Conservation (phyloP, 768 basidiomycete genomes). For the Tulasnella sp. region DNA sequence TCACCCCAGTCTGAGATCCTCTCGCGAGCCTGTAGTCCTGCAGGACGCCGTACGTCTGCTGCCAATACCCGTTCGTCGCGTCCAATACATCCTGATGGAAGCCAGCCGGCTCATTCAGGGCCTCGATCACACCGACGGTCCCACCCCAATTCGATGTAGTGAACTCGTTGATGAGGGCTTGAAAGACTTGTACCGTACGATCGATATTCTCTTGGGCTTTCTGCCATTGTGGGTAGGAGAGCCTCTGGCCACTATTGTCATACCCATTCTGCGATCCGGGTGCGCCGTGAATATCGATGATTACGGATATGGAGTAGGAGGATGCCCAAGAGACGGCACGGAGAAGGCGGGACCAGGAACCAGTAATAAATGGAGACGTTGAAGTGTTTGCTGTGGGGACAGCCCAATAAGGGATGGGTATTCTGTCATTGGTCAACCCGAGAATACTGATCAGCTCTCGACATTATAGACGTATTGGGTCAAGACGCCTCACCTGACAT, state of each 20-base stretch:
- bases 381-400: conserved; percentile 53
- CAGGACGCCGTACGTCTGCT: conserved; percentile 49
- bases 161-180: conserved; percentile 51
- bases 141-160: conserved; percentile 27
- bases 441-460: not conserved
- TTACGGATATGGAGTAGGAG: conserved; percentile 61
- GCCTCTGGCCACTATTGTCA: conserved; percentile 68
- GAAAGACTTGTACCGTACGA: conserved; percentile 55
- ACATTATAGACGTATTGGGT: not conserved
- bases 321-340: conserved; percentile 57
- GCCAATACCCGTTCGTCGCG: conserved; percentile 50
- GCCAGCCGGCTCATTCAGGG: conserved; percentile 72
- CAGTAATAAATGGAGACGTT: conserved; percentile 45
- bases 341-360: conserved; percentile 59
- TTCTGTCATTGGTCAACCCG: conserved; percentile 31
- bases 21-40: conserved; percentile 26
- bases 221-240: conserved; percentile 59
- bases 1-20: conserved; percentile 32
- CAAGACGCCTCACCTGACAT: conserved; percentile 43
- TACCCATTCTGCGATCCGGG: conserved; percentile 77
- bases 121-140: conserved; percentile 42
- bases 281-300: conserved; percentile 74
- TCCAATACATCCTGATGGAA: conserved; percentile 36
- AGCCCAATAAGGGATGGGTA: conserved; percentile 71
- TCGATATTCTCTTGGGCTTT: conserved; percentile 51